Evolutionary conservation across 2,329 filamentous ascomycete species (phyloP).

Genomic region (Trichoderma guizhouense): DNA sequence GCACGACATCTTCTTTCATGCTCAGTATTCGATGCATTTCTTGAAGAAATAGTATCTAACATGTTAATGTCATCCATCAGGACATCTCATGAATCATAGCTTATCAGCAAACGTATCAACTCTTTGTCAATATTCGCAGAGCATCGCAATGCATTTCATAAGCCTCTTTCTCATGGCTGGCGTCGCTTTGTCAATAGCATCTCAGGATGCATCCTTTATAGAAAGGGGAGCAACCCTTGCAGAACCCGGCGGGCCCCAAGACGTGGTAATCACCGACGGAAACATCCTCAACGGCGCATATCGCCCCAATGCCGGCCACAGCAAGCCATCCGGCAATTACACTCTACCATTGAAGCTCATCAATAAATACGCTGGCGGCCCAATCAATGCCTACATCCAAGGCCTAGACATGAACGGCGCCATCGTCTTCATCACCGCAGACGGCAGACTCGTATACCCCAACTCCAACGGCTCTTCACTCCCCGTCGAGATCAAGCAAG

Average conservation of each 20-base stretch:
- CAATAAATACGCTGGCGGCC: slow-evolving; percentile 41
- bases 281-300: slow-evolving; percentile 41
- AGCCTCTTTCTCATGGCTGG: not conserved
- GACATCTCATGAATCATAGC: not conserved
- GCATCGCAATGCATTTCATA: not conserved
- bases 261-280: slow-evolving; percentile 36
- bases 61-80: not conserved
- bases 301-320: slow-evolving; percentile 14
- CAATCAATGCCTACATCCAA: slow-evolving; percentile 45
- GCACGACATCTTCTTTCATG: fast-evolving
- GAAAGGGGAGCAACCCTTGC: slow-evolving; percentile 25
- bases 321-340: not conserved
- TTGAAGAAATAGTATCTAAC: not conserved
- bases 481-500: slow-evolving; percentile 38
- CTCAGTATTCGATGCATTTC: fast-evolving
- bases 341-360: slow-evolving; percentile 35
- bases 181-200: not conserved
- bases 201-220: slow-evolving; percentile 22
- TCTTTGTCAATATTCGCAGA: not conserved
- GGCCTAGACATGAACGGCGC: slow-evolving; percentile 39
- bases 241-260: slow-evolving; percentile 29
- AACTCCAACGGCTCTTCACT: slow-evolving; percentile 32
- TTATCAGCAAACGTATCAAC: not conserved
- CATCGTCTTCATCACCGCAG: slow-evolving; percentile 42
- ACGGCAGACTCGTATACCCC: slow-evolving; percentile 43